Evolutionary conservation across 78 protist species (phyloP), one percentile per base, ranked within the genome.

Genomic region (Mastigamoeba balamuthi): DNA sequence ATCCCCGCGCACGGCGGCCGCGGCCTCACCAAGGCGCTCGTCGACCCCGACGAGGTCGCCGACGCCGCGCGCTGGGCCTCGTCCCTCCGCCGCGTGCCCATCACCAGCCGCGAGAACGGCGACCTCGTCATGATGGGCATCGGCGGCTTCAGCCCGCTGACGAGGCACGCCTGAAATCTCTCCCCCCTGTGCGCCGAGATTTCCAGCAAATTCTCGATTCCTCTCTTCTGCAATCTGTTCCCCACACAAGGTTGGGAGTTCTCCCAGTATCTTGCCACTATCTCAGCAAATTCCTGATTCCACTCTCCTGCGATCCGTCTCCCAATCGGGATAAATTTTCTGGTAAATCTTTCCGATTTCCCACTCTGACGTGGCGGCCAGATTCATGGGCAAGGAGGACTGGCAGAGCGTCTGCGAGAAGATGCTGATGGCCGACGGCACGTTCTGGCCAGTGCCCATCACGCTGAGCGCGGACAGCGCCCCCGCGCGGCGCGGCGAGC

Each of bases 391-490:
- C 35, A 81, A 84, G 81, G 40, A 0, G 3, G 78, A 71, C 35
- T 91, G 78, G 74, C 44, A 81, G 29, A 25, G 75, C 36, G 88
- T 79, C 23, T 71, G 69, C 17, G 72, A 72, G 17, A 7, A 43
- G 23, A 78, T 83, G 86, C 70, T 36, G 65, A n/a, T 82, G 9
- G 70, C 86, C 42, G 77, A 75, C 33, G 95, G 91, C 39, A 36
- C 48, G 25, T 29, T 91, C 30, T 91, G 75, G 28, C 83, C 90
- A 17, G 73, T 91, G 76, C 92, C 95, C 43, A 81, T 87, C 41
- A 72, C 77, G 35, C 83, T 91, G 63, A 74, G 53, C 69, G 53
- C 66, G 17, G 65, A 71, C 75, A 1, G 5, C 10, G 69, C 35
- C 71, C 30, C 6, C 10, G 73, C 58, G 42, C 27, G 6, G 69